A percentile compares a stretch with the other conserved stretches of the same genome.
phyloP scores from a whole-genome alignment of 2,329 filamentous ascomycete species.

The Diaporthe citrichinensis region DNA sequence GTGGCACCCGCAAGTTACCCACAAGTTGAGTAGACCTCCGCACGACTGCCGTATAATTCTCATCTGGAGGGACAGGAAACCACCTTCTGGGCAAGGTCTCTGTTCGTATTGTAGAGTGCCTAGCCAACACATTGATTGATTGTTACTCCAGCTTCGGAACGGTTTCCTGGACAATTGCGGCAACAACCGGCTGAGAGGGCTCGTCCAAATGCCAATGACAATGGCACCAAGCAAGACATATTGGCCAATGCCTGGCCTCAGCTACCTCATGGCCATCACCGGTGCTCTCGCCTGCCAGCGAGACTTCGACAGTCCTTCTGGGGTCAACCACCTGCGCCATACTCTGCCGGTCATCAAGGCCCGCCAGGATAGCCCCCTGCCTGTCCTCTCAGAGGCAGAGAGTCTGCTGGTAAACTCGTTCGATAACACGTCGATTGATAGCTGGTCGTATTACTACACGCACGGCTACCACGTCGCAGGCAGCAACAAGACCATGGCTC shows the following conservation, averaged over 20 bases:
- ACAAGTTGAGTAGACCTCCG: background rate
- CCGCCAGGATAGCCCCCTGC: conserved; percentile 36
- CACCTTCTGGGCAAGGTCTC: too few relatives aligned
- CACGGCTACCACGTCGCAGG: conserved; percentile 56
- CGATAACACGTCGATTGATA: conserved; percentile 54
- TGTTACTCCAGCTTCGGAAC: background rate
- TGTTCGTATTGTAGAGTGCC: background rate
- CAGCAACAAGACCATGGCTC: conserved; percentile 53
- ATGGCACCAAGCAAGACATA: background rate
- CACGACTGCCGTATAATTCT: background rate
- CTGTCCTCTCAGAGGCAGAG: conserved; percentile 52
- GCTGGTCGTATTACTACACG: conserved; percentile 57
- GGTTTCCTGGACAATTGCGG: background rate
- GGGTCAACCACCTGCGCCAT: conserved; percentile 9
- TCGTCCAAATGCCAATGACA: background rate
- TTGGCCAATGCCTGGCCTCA: background rate
- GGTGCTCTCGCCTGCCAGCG: background rate
- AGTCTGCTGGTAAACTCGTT: conserved; percentile 54
- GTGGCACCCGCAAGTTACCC: background rate
- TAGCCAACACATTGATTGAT: background rate
- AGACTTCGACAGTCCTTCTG: conserved; percentile 14
- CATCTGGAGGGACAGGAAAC: background rate
- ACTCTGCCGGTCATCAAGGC: background rate
- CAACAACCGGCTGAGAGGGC: background rate
- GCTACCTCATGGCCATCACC: background rate